Conservation (phyloP, 495 filamentous ascomycete species). For the Podospora australis region DNA sequence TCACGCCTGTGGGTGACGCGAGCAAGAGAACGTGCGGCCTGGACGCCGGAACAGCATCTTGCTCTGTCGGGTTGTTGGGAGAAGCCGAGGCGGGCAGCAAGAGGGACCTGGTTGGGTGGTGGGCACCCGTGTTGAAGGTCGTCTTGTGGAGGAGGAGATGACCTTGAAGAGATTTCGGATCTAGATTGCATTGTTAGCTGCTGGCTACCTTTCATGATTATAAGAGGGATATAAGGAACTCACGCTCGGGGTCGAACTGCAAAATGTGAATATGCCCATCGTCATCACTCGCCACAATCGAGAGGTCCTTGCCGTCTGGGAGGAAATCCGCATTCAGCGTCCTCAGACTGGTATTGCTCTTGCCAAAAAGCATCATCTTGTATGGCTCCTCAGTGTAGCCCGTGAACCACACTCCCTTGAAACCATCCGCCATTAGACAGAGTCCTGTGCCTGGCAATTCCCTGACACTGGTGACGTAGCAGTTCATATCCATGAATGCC, state of each 20-base stretch:
- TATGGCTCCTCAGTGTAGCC: conserved; percentile 95
- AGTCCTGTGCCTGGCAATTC: conserved; percentile 77
- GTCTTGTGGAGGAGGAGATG: conserved; percentile 78
- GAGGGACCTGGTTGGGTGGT: conserved; percentile 64
- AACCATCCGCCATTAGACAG: conserved; percentile 76
- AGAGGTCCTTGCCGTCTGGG: conserved; percentile 75
- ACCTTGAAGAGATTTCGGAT: conserved; percentile 88
- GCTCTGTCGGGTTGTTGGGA: conserved; percentile 15
- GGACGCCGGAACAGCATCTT: conserved; percentile 16
- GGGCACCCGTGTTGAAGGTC: conserved; percentile 74
- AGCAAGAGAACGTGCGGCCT: conserved; percentile 60
- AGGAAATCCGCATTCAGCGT: conserved; percentile 81
- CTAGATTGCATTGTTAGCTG: conserved; percentile 40
- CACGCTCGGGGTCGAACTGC: conserved; percentile 88
- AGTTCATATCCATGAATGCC: conserved; percentile 97
- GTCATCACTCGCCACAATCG: conserved; percentile 74
- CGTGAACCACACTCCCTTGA: conserved; percentile 91
- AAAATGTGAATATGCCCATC: conserved; percentile 81
- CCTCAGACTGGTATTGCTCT: conserved; percentile 67
- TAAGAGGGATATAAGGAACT: conserved; percentile 16
- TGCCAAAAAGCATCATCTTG: conserved; percentile 89
- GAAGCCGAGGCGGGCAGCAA: conserved; percentile 58
- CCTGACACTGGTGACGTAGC: conserved; percentile 76
- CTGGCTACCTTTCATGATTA: not conserved
- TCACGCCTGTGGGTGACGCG: conserved; percentile 62